Evolutionary conservation across 2,329 filamentous ascomycete species (phyloP).

Genomic region (Hysterium pulicare): DNA sequence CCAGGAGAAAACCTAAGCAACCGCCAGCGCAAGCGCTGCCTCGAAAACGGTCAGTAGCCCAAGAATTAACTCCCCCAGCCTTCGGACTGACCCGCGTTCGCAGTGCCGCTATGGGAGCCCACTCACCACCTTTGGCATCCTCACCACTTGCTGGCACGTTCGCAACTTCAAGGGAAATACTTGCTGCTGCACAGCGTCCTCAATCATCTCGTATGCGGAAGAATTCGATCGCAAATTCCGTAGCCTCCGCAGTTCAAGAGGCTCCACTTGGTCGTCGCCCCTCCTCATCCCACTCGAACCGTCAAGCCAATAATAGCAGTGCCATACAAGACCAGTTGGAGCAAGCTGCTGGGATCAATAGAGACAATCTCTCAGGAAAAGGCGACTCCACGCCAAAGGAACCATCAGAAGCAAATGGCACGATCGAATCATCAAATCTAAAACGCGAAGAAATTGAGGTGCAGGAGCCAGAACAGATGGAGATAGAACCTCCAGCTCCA

Average conservation of each 20-base stretch:
- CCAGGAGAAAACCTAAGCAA: conserved; percentile 71
- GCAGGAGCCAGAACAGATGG: conserved; percentile 41
- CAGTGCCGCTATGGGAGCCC: conserved; percentile 44
- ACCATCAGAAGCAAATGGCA: conserved; percentile 17
- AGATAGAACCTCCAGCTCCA: conserved; percentile 28
- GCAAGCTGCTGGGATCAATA: conserved; percentile 25
- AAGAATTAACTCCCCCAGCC: conserved; percentile 4
- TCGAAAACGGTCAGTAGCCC: conserved; percentile 70
- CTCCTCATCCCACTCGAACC: conserved; percentile 35
- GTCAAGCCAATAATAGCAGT: conserved; percentile 20
- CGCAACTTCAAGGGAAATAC: conserved; percentile 53
- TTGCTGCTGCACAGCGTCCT: conserved; percentile 51
- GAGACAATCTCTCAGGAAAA: conserved; percentile 21
- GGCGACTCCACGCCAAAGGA: conserved; percentile 30
- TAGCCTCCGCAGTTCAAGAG: conserved; percentile 52
- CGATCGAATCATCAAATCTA: conserved; percentile 49
- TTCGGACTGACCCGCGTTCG: conserved; percentile 1
- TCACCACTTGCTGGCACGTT: conserved; percentile 72
- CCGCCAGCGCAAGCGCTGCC: conserved; percentile 62
- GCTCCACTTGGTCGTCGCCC: conserved; percentile 25
- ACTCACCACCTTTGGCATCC: conserved; percentile 69
- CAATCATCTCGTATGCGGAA: conserved; percentile 70
- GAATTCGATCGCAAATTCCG: conserved; percentile 54
- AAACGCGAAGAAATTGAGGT: conserved; percentile 50
- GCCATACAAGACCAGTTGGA: conserved; percentile 32